A percentile compares a stretch with the other conserved stretches of the same genome.
phyloP scores from a whole-genome alignment of 345 rosid genomes.

The Ricinus communis region DNA sequence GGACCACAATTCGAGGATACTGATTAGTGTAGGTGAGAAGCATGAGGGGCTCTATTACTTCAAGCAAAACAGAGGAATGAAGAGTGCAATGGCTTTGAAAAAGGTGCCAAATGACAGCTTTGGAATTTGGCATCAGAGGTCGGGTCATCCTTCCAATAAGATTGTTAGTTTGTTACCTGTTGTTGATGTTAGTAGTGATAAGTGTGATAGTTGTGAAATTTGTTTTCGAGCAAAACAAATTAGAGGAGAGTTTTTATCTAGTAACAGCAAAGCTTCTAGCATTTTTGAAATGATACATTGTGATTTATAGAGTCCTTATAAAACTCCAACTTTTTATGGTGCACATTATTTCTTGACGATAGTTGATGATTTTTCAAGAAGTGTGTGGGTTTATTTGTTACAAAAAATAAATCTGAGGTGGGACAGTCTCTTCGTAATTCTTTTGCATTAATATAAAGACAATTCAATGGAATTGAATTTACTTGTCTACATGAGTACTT shows the following conservation, averaged over 20 bases:
- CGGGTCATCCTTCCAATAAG: constrained; percentile 3
- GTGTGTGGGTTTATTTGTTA: constrained; percentile 1
- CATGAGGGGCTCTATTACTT: background rate
- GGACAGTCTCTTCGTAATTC: background rate
- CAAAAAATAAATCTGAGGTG: background rate
- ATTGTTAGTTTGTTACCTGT: background rate
- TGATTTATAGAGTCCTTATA: constrained; percentile 10
- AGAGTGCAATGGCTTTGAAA: background rate
- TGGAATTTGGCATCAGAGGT: background rate
- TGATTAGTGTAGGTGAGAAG: background rate
- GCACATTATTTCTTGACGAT: background rate
- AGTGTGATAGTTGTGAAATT: constrained; percentile 1
- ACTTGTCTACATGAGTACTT: background rate
- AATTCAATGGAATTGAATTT: constrained; percentile 13
- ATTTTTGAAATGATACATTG: background rate
- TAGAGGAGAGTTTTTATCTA: background rate
- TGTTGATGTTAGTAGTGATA: background rate
- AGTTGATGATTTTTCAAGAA: background rate
- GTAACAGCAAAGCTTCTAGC: constrained; percentile 10
- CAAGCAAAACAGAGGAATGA: background rate
- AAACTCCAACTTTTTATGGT: background rate
- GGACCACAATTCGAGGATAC: constrained; percentile 23
- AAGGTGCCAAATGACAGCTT: background rate
- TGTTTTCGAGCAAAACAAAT: constrained; percentile 25
- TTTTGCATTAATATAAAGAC: background rate